Evolutionary conservation across 2,329 filamentous ascomycete species (phyloP).

Genomic region (Aspergillus viridinutans): DNA sequence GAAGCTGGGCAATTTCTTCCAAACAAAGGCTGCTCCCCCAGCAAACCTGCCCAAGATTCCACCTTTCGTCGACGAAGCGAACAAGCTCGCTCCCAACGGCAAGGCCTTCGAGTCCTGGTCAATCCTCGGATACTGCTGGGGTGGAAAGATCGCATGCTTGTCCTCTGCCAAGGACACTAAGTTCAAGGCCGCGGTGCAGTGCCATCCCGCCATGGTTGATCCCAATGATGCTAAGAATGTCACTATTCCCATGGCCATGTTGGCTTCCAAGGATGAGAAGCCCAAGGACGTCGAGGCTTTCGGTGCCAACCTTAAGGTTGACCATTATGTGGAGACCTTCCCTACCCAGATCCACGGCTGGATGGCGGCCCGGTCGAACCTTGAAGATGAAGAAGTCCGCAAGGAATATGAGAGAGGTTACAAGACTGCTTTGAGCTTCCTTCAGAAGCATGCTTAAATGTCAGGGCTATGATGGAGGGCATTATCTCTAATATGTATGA

Average conservation of each 20-base stretch:
- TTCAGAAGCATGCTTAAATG: constrained; percentile 37
- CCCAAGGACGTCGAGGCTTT: constrained; percentile 45
- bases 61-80: constrained; percentile 52
- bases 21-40: constrained; percentile 53
- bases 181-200: constrained; percentile 56
- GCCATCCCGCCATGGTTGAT: constrained; percentile 60
- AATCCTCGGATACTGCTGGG: constrained; percentile 60
- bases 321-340: constrained; percentile 44
- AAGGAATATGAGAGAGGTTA: constrained; percentile 45
- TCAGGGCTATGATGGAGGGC: neutral
- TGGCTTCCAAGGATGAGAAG: constrained; percentile 55
- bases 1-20: constrained; percentile 58
- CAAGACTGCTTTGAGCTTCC: constrained; percentile 37
- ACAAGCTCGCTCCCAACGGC: constrained; percentile 39
- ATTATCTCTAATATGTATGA: neutral
- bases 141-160: constrained; percentile 54
- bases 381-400: constrained; percentile 37
- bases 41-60: constrained; percentile 54
- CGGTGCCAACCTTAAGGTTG: constrained; percentile 33
- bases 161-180: constrained; percentile 47
- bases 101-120: constrained; percentile 52
- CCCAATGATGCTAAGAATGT: constrained; percentile 53
- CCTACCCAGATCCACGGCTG: constrained; percentile 43
- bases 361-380: constrained; percentile 42
- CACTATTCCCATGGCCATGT: constrained; percentile 54